phyloP scores from a whole-genome alignment of 2,329 filamentous ascomycete species.

The Alternaria arbusti region DNA sequence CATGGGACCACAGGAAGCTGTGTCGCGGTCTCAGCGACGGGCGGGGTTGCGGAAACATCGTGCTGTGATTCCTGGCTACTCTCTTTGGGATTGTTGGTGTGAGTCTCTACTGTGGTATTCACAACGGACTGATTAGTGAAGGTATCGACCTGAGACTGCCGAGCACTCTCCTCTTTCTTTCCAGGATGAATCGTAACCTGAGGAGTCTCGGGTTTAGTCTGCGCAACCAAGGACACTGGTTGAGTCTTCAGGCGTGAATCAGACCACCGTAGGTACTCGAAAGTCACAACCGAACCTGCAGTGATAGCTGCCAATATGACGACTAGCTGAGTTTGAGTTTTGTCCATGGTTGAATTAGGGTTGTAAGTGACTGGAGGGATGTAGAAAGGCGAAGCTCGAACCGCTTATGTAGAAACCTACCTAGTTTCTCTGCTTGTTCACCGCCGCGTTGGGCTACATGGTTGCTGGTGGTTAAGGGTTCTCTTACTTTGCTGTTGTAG shows the following conservation, averaged over 20 bases:
- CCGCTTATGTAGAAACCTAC: not conserved
- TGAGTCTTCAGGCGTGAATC: not conserved
- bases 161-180: too few relatives aligned
- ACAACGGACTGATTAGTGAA: too few relatives aligned
- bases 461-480: not conserved
- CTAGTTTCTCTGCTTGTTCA: not conserved
- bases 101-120: too few relatives aligned
- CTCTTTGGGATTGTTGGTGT: too few relatives aligned
- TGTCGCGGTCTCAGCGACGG: not conserved
- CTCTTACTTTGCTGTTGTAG: not conserved
- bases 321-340: not conserved
- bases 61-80: too few relatives aligned
- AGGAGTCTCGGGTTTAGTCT: not conserved
- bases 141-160: too few relatives aligned
- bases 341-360: not conserved
- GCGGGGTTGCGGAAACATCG: not conserved
- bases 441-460: not conserved
- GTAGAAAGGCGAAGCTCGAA: not conserved
- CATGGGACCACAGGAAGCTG: not conserved
- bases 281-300: not conserved
- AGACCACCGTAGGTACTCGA: not conserved
- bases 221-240: not conserved
- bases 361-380: not conserved
- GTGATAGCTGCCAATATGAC: not conserved
- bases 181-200: not conserved